Evolutionary conservation across 192 early-diverging fungal genomes (phyloP).

Genomic region (Backusella macrospora): DNA sequence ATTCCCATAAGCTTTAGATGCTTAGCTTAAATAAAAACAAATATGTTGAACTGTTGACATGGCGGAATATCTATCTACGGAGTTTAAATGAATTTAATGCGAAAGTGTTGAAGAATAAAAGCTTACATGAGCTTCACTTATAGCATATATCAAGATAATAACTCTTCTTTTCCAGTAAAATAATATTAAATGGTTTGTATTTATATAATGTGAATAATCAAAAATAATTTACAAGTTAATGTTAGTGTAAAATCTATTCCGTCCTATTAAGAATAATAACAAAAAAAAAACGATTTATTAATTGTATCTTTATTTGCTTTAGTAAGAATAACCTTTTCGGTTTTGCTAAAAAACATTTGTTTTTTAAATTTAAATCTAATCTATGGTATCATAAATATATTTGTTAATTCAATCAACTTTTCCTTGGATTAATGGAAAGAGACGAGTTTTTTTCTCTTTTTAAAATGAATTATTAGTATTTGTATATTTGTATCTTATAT

Average conservation of each 20-base stretch:
- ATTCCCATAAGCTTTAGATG: conserved; percentile 2
- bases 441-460: not conserved
- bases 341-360: not conserved
- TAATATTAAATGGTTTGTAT: too few relatives aligned
- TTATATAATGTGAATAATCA: too few relatives aligned
- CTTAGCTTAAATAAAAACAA: conserved; percentile 10
- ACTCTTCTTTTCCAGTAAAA: too few relatives aligned
- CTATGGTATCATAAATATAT: not conserved
- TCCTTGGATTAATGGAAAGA: not conserved
- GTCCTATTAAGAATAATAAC: too few relatives aligned
- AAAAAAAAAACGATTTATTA: too few relatives aligned
- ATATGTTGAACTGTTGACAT: conserved; percentile 13
- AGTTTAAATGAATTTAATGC: conserved; percentile 6
- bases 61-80: not conserved
- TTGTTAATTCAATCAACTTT: not conserved
- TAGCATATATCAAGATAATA: too few relatives aligned
- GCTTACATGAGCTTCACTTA: too few relatives aligned
- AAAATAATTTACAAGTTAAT: too few relatives aligned
- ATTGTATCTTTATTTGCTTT: too few relatives aligned
- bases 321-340: not conserved
- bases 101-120: not conserved
- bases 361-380: not conserved
- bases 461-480: not conserved
- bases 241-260: too few relatives aligned
- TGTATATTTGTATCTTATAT: not conserved